Evolutionary conservation across 306 rosid species (phyloP), one percentile per base, ranked within the genome.

Genomic region (Sicyos baderoa): DNA sequence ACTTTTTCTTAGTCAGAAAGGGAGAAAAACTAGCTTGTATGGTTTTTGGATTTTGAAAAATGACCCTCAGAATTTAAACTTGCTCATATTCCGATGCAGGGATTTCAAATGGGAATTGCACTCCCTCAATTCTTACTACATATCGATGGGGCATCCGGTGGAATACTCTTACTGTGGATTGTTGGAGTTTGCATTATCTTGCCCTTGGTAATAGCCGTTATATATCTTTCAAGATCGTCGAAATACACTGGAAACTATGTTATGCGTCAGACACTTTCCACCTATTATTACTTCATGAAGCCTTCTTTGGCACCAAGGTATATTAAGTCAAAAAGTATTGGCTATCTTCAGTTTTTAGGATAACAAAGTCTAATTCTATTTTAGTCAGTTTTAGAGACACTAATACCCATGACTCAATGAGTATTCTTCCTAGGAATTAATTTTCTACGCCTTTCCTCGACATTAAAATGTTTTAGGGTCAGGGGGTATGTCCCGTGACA

Each of bases 61-160:
- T 66, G 44, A 5, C 70, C 21, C 55, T 66, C 23, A 49, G 19
- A 22, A 23, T 49, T 57, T 77, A 52, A 64, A 45, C 44, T 64
- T 76, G 78, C 35, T 72, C n/a, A 50, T 76, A 78, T 79, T 35
- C 79, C 76, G 55, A 14, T 55, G 60, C 82, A 94, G 99, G 99
- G 99, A 45, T 94, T 94, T 73, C 91, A 90, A 90, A 94, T 94
- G 99, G 97, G 99, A 73, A 90, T 90, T 78, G 96, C 97, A 75
- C 97, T 94, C 67, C 97, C 99, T 65, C 91, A 94, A 72, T 90
- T 94, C 83, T 77, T 94, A 72, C 86, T 94, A 60, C 77, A 94
- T 56, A 81, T 87, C 13, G 88, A 90, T 55, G 96, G 97, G 85
- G 88, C 96, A 75, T 88, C 95, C 60, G 97, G 97, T 76, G 99